A percentile compares a stretch with the other conserved stretches of the same genome.
These are phyloP conservation scores for Inonotus hispidus DNA, from an alignment of 1,284 basidiomycete species.

Conservation along the genomic window DNA sequence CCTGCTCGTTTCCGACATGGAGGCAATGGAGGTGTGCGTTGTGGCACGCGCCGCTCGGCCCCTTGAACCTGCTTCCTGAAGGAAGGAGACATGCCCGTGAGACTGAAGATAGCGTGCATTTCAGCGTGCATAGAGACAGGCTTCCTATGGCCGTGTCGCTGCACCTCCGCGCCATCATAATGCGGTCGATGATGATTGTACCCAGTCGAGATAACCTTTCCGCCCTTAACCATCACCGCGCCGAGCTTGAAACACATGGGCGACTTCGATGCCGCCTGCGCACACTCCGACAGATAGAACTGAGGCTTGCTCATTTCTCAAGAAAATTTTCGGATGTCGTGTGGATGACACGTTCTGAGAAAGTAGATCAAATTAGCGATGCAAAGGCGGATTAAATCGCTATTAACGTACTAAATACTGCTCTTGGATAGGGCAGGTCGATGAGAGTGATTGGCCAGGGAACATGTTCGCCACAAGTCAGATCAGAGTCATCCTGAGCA, in stretches of 20 bases:
- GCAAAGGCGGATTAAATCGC: background rate
- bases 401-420: background rate
- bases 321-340: background rate
- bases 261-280: conserved; percentile 45
- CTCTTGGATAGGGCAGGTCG: background rate
- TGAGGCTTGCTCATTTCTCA: conserved; percentile 41
- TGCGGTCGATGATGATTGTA: conserved; percentile 52
- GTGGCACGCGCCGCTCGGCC: conserved; percentile 30
- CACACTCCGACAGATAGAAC: conserved; percentile 49
- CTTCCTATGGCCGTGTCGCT: conserved; percentile 39
- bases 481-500: background rate
- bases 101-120: conserved; percentile 53
- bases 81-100: conserved; percentile 47
- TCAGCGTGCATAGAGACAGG: conserved; percentile 58
- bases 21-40: conserved; percentile 24
- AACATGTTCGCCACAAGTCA: background rate
- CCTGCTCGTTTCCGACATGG: conserved; percentile 23
- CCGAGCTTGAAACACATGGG: conserved; percentile 53
- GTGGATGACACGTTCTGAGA: background rate
- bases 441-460: background rate
- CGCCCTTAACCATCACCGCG: conserved; percentile 52
- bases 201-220: conserved; percentile 48
- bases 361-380: background rate
- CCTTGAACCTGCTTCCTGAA: conserved; percentile 52
- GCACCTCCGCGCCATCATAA: conserved; percentile 44